Conservation (phyloP, 2,329 filamentous ascomycete species). For the Trichoderma pleuroti region DNA sequence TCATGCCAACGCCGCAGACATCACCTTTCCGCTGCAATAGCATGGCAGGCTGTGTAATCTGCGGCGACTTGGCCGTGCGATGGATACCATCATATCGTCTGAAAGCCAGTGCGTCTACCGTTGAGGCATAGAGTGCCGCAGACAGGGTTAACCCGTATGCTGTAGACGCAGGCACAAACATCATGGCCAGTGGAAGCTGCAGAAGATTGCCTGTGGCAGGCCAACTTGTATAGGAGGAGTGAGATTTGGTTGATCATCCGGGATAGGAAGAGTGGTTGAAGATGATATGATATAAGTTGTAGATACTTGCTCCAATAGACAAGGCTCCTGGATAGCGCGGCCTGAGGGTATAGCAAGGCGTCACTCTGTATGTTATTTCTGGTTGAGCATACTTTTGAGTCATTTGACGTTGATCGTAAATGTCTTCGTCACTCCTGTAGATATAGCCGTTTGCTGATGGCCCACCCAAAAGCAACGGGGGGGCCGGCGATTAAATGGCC, state of each 20-base stretch:
- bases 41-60: slow-evolving; percentile 22
- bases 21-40: slow-evolving; percentile 12
- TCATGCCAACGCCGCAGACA: slow-evolving; percentile 29
- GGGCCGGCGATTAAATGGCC: slow-evolving; percentile 2
- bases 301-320: background rate
- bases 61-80: slow-evolving; percentile 29
- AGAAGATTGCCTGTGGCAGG: background rate
- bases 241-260: background rate
- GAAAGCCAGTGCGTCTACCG: slow-evolving; percentile 26
- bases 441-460: background rate
- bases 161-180: background rate
- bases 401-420: background rate
- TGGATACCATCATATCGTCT: slow-evolving; percentile 33
- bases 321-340: background rate
- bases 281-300: background rate
- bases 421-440: background rate
- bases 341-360: background rate
- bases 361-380: background rate
- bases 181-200: background rate
- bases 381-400: background rate
- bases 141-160: background rate
- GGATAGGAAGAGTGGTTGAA: background rate
- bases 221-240: background rate
- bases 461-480: slow-evolving; percentile 9
- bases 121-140: background rate